Conservation (phyloP, 257 asterid genomes). For the Haberlea rhodopensis region DNA sequence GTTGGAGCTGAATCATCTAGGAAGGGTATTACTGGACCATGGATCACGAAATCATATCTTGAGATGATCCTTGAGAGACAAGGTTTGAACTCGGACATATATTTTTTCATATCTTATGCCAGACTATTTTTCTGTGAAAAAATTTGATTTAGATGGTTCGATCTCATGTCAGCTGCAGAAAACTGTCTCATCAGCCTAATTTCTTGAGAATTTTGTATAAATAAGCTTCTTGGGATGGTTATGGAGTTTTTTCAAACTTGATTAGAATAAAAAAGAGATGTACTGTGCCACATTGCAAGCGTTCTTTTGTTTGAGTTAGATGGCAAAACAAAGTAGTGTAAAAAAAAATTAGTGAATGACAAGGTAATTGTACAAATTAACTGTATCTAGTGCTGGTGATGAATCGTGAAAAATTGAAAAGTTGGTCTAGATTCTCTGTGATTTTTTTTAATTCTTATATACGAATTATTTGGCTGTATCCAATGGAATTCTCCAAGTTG, state of each 20-base stretch:
- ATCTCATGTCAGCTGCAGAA: conserved; percentile 21
- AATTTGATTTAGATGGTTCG: background rate
- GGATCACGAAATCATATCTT: conserved; percentile 97
- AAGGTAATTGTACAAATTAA: conserved; percentile 13
- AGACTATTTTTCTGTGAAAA: conserved; percentile 1
- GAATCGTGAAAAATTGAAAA: conserved; percentile 4
- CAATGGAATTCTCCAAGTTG: conserved; percentile 28
- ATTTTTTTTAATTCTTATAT: conserved; percentile 2
- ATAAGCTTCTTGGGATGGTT: conserved; percentile 19
- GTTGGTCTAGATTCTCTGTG: conserved; percentile 1
- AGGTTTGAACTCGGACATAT: conserved; percentile 51
- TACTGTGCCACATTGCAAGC: conserved; percentile 9
- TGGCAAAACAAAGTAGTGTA: conserved; percentile 6
- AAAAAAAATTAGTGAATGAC: conserved; percentile 9
- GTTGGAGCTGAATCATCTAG: conserved; percentile 90
- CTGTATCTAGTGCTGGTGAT: conserved; percentile 10
- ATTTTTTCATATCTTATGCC: conserved; percentile 16
- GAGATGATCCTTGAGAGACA: conserved; percentile 94
- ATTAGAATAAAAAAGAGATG: background rate
- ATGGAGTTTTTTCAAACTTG: conserved; percentile 18
- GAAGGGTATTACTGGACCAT: conserved; percentile 82
- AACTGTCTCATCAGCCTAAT: conserved; percentile 2
- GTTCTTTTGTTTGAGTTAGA: background rate
- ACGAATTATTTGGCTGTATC: conserved; percentile 14
- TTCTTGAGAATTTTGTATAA: conserved; percentile 13